Evolutionary conservation across 2,329 filamentous ascomycete species (phyloP), one percentile per base, ranked within the genome.

Genomic region (Fusarium mundagurra): DNA sequence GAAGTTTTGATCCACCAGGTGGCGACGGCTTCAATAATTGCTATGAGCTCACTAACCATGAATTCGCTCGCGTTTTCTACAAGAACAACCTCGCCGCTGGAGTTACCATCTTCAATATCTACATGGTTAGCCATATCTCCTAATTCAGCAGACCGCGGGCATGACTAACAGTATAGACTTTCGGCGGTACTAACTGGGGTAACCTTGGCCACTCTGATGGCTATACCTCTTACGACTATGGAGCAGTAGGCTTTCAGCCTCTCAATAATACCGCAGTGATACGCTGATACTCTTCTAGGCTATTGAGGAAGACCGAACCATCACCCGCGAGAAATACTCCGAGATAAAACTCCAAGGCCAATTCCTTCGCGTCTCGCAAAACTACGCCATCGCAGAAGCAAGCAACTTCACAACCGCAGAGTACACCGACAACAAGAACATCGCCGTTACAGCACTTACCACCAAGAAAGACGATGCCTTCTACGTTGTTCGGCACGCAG

Each of bases 151-250:
- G 10, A 14, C 14, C 5, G 8, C 4, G 10, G 14, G 7, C 5
- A 22, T 22, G 2, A 81, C 62, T 70, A 8, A 71, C 36, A 6
- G 1, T 2, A 5, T 39, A 89, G 88, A 91, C 88, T 2, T 93
- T 88, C 73, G 94, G 94, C 20, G 94, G 93, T 11, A 95, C 93
- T 0, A 96, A 96, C 79, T 96, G 93, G 94, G 93, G 93, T 0
- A 95, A 94, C 71, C 81, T 94, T 9, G 92, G 93, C 0, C 90
- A 94, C 73, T 87, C 91, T 16, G 91, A 90, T 17, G 90, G 87
- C 6, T 91, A 91, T 69, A 91, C 88, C 0, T 88, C 86, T 0
- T 89, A 89, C 54, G 88, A 90, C 68, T 90, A 89, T 58, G 87
- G 84, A 13, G 84, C 86, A 34, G 33, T 34, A 16, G 5, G 33